These are phyloP conservation scores for Pythium monospermum DNA, from an alignment of 352 stramenopile genomes.

Conservation along the genomic window DNA sequence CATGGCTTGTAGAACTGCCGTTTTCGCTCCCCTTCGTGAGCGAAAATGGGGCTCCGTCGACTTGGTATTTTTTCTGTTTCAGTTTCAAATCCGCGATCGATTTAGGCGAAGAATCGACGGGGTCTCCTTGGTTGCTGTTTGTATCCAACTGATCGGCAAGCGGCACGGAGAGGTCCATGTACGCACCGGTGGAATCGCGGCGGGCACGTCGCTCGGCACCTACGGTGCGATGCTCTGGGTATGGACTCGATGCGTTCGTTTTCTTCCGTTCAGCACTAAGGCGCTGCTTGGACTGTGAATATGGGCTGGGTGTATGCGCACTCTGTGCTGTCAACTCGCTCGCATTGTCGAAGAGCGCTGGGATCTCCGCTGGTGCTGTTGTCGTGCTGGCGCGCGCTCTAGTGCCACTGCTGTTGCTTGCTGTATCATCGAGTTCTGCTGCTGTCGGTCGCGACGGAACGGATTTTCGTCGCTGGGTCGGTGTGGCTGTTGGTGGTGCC, in stretches of 20 bases:
- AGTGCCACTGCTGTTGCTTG: background rate
- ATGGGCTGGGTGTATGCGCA: slow-evolving; percentile 7
- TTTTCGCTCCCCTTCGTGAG: background rate
- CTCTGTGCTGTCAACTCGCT: slow-evolving; percentile 1
- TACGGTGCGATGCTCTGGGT: slow-evolving; percentile 19
- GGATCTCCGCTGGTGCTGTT: background rate
- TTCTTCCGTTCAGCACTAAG: slow-evolving; percentile 26
- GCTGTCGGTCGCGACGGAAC: slow-evolving; percentile 3
- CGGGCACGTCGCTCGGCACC: slow-evolving; percentile 12
- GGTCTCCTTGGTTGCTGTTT: slow-evolving; percentile 18
- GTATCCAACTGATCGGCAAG: slow-evolving; percentile 13
- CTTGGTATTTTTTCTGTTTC: slow-evolving; percentile 23
- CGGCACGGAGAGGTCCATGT: slow-evolving; percentile 6
- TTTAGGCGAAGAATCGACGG: slow-evolving; percentile 8
- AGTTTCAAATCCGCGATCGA: slow-evolving; percentile 20
- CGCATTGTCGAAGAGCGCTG: slow-evolving; percentile 2
- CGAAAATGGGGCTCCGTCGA: slow-evolving; percentile 11
- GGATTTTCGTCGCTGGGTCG: slow-evolving; percentile 15
- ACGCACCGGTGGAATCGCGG: slow-evolving; percentile 9
- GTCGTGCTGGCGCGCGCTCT: slow-evolving; percentile 7
- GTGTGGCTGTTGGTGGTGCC: background rate
- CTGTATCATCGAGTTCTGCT: background rate
- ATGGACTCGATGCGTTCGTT: slow-evolving; percentile 25
- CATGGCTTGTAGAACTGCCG: no score
- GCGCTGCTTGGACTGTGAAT: slow-evolving; percentile 25